phyloP scores from a whole-genome alignment of 352 stramenopile genomes.

The Pythium volutum region DNA sequence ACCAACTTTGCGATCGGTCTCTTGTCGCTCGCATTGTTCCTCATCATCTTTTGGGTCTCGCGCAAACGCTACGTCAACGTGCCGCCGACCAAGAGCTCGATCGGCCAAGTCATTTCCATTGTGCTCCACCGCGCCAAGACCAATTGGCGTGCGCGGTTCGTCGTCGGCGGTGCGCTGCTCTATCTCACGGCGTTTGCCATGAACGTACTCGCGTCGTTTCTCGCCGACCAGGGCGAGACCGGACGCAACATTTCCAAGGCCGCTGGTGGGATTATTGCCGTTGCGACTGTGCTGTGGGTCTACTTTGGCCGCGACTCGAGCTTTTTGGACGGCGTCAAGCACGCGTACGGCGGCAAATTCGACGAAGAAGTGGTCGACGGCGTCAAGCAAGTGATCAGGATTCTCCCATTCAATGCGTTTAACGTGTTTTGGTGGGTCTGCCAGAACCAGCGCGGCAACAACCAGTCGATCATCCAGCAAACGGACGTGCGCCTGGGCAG shows the following conservation, averaged over 20 bases:
- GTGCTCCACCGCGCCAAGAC: slow-evolving; percentile 1
- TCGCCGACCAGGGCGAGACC: slow-evolving; percentile 20
- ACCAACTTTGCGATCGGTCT: slow-evolving; percentile 29
- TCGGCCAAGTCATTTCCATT: slow-evolving; percentile 11
- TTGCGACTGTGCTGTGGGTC: slow-evolving; percentile 48
- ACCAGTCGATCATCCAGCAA: slow-evolving; percentile 68
- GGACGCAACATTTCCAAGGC: slow-evolving; percentile 10
- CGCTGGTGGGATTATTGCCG: slow-evolving; percentile 15
- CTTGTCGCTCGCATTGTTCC: slow-evolving; percentile 9
- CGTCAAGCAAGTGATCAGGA: slow-evolving; percentile 54
- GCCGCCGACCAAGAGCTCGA: slow-evolving; percentile 22
- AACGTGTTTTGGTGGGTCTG: slow-evolving; percentile 59
- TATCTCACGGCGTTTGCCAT: slow-evolving; percentile 20
- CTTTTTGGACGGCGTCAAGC: slow-evolving; percentile 45
- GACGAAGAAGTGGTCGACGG: slow-evolving; percentile 42
- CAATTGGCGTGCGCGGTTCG: slow-evolving; percentile 2
- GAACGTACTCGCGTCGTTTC: slow-evolving; percentile 26
- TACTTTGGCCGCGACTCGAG: slow-evolving; percentile 40
- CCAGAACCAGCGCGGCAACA: slow-evolving; percentile 72
- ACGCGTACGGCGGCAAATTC: slow-evolving; percentile 35
- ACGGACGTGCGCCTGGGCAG: slow-evolving; percentile 38
- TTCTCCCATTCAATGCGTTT: slow-evolving; percentile 54
- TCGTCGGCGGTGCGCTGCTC: slow-evolving; percentile 16
- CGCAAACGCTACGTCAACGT: slow-evolving; percentile 26
- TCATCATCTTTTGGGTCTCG: neutral